Evolutionary conservation across 1,139 yeast genomes (phyloP), one percentile per base, ranked within the genome.

Genomic region (Zygoascus sp.): DNA sequence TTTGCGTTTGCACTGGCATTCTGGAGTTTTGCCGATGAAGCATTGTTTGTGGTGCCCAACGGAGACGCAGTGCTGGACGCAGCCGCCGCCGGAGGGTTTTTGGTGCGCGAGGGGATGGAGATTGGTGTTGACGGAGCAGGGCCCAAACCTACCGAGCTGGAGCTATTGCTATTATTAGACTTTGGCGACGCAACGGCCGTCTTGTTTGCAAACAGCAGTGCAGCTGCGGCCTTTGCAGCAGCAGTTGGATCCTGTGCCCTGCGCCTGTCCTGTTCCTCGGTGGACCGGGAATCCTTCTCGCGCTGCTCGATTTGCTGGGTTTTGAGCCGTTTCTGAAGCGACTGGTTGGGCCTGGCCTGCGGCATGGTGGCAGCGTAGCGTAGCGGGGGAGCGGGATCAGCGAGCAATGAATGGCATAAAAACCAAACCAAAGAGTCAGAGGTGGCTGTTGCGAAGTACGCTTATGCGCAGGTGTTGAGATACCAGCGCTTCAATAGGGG

Each of bases 341-440:
- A 46, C 44, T 51, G 49, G 36, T 52, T 50, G 30, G 55, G 53
- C 42, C 52, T 46, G 6, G 39, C 39, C 25, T 21, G 39, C 7
- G 36, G 39, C 39, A 20, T 35, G n/a, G 19, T 32, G 35, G 19
- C 15, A 13, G n/a, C n/a, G n/a, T n/a, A n/a, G n/a, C n/a, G n/a
- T n/a, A n/a, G n/a, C n/a, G n/a, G n/a, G n/a, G n/a, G n/a, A n/a
- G n/a, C n/a, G n/a, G n/a, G n/a, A n/a, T n/a, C n/a, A n/a, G n/a
- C n/a, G n/a, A 23, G 27, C 7, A 23, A 23, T 23, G 9, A 23
- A 23, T 7, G 7, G 10, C 7, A 7, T 23, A 28, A 13, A 13
- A 28, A n/a, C 9, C 9, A 28, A 28, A 28, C 32, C 6, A 28
- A 8, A 28, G 13, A 7, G n/a, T n/a, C n/a, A n/a, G n/a, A n/a